phyloP scores from a whole-genome alignment of 495 filamentous ascomycete genomes.

The Aspergillus hancockii region DNA sequence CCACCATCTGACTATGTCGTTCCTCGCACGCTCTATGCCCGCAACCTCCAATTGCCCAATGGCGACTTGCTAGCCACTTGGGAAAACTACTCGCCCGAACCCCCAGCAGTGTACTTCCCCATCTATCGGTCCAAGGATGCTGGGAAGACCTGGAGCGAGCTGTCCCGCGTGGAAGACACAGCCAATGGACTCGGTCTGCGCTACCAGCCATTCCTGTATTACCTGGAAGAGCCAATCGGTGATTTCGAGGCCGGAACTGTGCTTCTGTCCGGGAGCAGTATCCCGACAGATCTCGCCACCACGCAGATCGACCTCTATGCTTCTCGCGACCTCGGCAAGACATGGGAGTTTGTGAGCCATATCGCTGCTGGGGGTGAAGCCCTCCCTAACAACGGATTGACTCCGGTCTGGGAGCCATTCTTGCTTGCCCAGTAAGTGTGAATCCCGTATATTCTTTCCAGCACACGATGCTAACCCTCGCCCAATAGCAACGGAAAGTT shows the following conservation, averaged over 20 bases:
- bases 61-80: slow-evolving; percentile 47
- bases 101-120: slow-evolving; percentile 46
- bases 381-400: slow-evolving; percentile 59
- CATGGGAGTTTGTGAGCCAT: slow-evolving; percentile 67
- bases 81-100: slow-evolving; percentile 60
- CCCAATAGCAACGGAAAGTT: slow-evolving; percentile 51
- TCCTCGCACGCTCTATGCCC: slow-evolving; percentile 31
- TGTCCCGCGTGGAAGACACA: slow-evolving; percentile 61
- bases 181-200: slow-evolving; percentile 64
- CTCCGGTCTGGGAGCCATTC: slow-evolving; percentile 73
- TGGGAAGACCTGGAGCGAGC: slow-evolving; percentile 62
- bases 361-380: slow-evolving; percentile 65
- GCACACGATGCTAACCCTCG: not conserved
- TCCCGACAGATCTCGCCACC: slow-evolving; percentile 59
- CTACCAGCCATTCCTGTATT: slow-evolving; percentile 68
- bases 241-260: slow-evolving; percentile 59
- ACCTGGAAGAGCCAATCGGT: slow-evolving; percentile 57
- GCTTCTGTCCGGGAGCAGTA: slow-evolving; percentile 62
- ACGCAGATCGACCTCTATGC: slow-evolving; percentile 72
- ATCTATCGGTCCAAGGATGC: slow-evolving; percentile 59
- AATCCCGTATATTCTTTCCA: not conserved
- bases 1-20: slow-evolving; percentile 38
- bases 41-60: slow-evolving; percentile 28
- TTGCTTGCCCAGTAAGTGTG: slow-evolving; percentile 47
- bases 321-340: slow-evolving; percentile 55